A percentile compares a stretch with the other conserved stretches of the same genome.
Conservation (phyloP, 441 rosid species). For the Euphorbia celastroides region DNA sequence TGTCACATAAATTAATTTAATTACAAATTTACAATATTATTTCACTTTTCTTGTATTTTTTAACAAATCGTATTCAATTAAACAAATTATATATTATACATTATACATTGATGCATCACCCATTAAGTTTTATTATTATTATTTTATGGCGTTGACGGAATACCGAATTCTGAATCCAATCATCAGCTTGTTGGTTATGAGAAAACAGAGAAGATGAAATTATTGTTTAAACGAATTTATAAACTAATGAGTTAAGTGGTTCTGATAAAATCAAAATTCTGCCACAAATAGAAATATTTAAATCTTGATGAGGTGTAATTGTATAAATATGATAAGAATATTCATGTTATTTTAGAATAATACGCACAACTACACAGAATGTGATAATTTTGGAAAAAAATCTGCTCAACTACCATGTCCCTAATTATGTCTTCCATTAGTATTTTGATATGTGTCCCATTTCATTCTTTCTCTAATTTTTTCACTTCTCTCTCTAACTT, state of each 20-base stretch:
- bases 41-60: not conserved
- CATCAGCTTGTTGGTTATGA: not conserved
- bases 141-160: not conserved
- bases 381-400: too few relatives aligned
- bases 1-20: conserved; percentile 5
- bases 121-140: too few relatives aligned
- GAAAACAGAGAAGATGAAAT: not conserved
- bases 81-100: not conserved
- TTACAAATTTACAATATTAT: not conserved
- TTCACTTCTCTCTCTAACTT: too few relatives aligned
- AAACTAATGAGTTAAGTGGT: not conserved
- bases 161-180: not conserved
- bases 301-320: not conserved
- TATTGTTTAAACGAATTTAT: not conserved
- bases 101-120: not conserved
- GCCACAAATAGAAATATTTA: not conserved
- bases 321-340: not conserved
- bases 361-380: too few relatives aligned
- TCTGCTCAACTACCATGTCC: too few relatives aligned
- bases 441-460: too few relatives aligned
- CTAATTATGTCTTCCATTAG: too few relatives aligned
- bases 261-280: not conserved
- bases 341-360: not conserved
- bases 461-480: too few relatives aligned
- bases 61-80: not conserved